These are phyloP conservation scores for Blastosporella zonata DNA, from an alignment of 1,284 basidiomycete genomes.

Conservation along the genomic window DNA sequence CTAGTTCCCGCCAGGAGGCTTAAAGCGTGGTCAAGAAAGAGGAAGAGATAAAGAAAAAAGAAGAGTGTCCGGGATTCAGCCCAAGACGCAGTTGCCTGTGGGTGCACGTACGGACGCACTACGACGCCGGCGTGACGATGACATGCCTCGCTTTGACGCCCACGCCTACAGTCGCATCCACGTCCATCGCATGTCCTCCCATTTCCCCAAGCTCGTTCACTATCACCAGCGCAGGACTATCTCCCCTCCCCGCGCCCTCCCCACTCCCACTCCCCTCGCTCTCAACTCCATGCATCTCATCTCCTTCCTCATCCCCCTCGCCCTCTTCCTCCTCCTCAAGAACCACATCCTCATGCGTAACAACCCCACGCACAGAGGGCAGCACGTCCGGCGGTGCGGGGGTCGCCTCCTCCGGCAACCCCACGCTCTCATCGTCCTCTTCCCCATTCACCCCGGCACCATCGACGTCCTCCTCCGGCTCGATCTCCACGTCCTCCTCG, in stretches of 20 bases:
- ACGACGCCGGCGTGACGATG: not conserved
- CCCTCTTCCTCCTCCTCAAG: conserved; percentile 43
- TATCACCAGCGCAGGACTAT: not conserved
- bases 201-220: conserved; percentile 16
- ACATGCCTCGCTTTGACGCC: conserved; percentile 18
- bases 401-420: conserved; percentile 16
- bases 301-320: conserved; percentile 19
- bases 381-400: not conserved
- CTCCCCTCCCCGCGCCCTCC: not conserved
- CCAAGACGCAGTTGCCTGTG: no score
- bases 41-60: no score
- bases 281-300: conserved; percentile 13
- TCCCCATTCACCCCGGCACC: conserved; percentile 85
- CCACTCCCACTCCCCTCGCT: conserved; percentile 12
- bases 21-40: no score
- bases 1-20: no score
- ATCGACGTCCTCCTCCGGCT: conserved; percentile 36
- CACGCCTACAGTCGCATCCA: conserved; percentile 33
- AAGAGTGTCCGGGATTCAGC: no score
- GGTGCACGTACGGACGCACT: not conserved
- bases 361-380: not conserved
- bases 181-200: conserved; percentile 19
- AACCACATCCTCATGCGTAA: conserved; percentile 77
- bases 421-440: conserved; percentile 24
- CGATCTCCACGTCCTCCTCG: conserved; percentile 92